Conservation (phyloP, 257 asterid genomes). For the Nicotiana tabacum region DNA sequence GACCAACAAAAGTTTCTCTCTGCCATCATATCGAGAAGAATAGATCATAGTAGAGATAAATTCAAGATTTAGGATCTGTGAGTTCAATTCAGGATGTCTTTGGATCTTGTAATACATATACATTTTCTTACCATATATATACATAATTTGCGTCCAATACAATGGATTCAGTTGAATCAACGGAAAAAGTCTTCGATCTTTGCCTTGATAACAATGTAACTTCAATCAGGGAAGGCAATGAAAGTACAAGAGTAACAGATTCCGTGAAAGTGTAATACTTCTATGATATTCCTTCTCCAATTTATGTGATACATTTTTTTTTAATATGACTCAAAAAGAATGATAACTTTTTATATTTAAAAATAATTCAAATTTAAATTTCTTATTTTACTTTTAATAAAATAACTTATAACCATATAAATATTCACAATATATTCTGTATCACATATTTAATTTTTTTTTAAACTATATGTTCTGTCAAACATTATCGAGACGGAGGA, state of each 20-base stretch:
- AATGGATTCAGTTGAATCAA: neutral
- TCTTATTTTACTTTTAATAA: too few species aligned
- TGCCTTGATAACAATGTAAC: neutral
- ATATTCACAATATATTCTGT: too few species aligned
- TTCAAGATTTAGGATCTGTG: neutral
- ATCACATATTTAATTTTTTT: too few species aligned
- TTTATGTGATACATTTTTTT: too few species aligned
- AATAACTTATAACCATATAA: too few species aligned
- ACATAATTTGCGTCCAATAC: neutral
- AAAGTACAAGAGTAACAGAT: neutral
- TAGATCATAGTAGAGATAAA: conserved; percentile 7
- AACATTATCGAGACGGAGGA: too few species aligned
- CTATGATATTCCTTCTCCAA: neutral
- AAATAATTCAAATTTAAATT: too few species aligned
- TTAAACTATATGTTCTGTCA: too few species aligned
- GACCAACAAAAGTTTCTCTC: conserved; percentile 34
- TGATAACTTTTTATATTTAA: too few species aligned
- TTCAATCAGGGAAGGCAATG: neutral
- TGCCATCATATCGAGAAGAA: conserved; percentile 31
- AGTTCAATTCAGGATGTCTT: neutral
- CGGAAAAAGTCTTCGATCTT: neutral
- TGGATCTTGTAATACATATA: neutral
- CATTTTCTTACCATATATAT: neutral
- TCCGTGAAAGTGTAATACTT: neutral
- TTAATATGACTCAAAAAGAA: too few species aligned